Evolutionary conservation across 768 basidiomycete genomes (phyloP), one percentile per base, ranked within the genome.

Genomic region (Pluteus cervinus): DNA sequence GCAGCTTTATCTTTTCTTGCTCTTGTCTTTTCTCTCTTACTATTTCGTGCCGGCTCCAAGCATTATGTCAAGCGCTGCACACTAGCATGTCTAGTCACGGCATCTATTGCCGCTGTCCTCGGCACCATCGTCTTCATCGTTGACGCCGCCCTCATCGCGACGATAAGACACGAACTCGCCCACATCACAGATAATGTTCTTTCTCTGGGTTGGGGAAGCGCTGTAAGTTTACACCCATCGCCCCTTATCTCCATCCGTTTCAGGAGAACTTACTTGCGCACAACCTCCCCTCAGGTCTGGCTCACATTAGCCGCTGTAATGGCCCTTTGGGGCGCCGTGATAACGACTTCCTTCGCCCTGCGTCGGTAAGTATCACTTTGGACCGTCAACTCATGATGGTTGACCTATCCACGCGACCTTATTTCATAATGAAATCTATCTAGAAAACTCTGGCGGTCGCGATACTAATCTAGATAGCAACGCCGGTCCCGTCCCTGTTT

Each of bases 121-220:
- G 62, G 75, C 21, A 73, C 73, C 15, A 50, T 72, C 43, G 61
- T 66, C 42, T 75, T 78, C 57, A 55, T 75, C 44, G 59, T 79
- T 49, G 74, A 77, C 55, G 56, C 73, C 39, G 65, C 70, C 43
- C 53, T 73, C 42, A 65, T 75, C 48, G 66, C 65, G 12, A 52
- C 69, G 40, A 60, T 69, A 25, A 65, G 63, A 43, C 51, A 61
- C 41, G 61, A 59, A 37, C 56, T 77, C 29, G 52, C 59, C 38
- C 52, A 69, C 38, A 60, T 65, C 34, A 60, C 69, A 15, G 58
- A 67, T 44, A 66, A 62, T 33, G 45, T 39, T 22, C 52, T 77
- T 23, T 53, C 48, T 17, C 56, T 74, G n/a, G 55, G 43, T 16
- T 74, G 64, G 61, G 76, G 74, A 18, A 75, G 71, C 52, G 71